phyloP scores from a whole-genome alignment of 1,284 basidiomycete species.

The Trichosporon sp. region DNA sequence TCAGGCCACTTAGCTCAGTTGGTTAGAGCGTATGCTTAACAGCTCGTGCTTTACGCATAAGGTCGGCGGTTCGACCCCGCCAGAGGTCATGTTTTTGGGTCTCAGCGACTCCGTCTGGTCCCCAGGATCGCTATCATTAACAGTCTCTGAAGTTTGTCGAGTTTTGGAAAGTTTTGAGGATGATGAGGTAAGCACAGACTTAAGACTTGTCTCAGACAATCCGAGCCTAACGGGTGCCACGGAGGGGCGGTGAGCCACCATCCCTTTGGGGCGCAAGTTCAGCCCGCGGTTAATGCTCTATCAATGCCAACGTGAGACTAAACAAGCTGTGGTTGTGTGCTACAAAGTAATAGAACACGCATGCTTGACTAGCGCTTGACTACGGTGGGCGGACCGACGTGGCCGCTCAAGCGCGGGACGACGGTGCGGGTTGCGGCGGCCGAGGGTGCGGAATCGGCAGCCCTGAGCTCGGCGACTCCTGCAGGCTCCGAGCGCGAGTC shows the following conservation, averaged over 20 bases:
- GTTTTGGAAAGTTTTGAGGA: neutral
- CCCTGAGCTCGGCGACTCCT: neutral
- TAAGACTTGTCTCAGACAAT: neutral
- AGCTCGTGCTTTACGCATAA: neutral
- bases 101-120: no score
- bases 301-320: no score
- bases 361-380: neutral
- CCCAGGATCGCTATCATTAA: no score
- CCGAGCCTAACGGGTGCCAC: neutral
- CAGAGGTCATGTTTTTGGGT: neutral
- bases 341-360: neutral
- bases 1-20: neutral
- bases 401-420: neutral
- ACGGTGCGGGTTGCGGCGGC: neutral
- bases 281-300: no score
- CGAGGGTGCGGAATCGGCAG: neutral
- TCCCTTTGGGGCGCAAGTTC: no score
- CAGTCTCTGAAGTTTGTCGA: neutral
- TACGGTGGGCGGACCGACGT: neutral
- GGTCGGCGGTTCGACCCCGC: neutral
- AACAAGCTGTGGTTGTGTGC: no score
- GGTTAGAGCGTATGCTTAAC: conserved; percentile 1
- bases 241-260: neutral
- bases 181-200: no score
- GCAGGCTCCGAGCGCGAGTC: neutral